Conservation (phyloP, 148 eudicot species). For the Rheum nobile region DNA sequence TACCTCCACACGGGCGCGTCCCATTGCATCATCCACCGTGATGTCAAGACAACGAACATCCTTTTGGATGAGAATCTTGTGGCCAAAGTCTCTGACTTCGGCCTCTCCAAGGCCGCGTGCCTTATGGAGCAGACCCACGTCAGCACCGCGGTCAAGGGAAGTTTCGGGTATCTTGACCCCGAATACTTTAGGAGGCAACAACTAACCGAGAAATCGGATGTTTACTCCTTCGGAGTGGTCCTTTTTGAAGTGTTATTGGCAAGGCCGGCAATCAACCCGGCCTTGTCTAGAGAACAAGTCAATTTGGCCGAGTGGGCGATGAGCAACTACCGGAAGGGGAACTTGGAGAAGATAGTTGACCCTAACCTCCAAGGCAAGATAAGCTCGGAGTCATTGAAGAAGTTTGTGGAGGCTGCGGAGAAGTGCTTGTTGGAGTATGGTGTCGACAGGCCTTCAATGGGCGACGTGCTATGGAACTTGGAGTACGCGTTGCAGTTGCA, state of each 20-base stretch:
- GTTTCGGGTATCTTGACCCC: conserved; percentile 57
- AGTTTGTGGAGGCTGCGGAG: conserved; percentile 54
- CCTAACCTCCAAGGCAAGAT: conserved; percentile 35
- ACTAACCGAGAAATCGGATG: conserved; percentile 54
- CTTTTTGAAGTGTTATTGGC: conserved; percentile 45
- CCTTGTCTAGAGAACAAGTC: conserved; percentile 46
- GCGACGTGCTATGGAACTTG: conserved; percentile 58
- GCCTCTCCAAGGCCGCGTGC: conserved; percentile 45
- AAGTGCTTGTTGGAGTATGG: conserved; percentile 58
- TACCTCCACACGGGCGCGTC: conserved; percentile 64
- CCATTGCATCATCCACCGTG: conserved; percentile 57
- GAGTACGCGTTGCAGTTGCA: conserved; percentile 60
- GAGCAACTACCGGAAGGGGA: conserved; percentile 40
- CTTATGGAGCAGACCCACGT: conserved; percentile 55
- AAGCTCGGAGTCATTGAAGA: conserved; percentile 27
- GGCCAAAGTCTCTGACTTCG: conserved; percentile 59
- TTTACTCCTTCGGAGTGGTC: conserved; percentile 60
- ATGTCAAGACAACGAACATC: conserved; percentile 62
- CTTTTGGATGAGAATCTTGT: conserved; percentile 48
- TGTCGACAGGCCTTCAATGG: conserved; percentile 61
- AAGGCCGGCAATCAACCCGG: conserved; percentile 53
- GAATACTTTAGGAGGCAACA: conserved; percentile 60
- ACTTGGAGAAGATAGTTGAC: conserved; percentile 33
- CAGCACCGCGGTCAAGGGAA: conserved; percentile 57
- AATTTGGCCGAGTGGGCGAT: conserved; percentile 65